Evolutionary conservation across 2,329 filamentous ascomycete species (phyloP), one percentile per base, ranked within the genome.

Genomic region (Pleurostoma richardsiae): DNA sequence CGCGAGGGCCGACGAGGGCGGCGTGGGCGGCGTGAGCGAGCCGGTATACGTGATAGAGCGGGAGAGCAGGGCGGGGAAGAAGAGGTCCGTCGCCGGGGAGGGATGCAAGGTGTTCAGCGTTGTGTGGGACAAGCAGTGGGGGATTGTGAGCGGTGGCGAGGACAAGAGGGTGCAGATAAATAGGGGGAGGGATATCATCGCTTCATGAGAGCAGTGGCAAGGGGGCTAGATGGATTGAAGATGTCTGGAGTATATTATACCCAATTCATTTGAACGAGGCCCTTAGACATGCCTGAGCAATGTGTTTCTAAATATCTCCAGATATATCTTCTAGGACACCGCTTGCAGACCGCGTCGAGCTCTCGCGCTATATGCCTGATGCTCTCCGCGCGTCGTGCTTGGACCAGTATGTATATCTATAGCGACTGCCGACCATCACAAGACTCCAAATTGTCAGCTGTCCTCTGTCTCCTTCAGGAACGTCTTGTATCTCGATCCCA

Each of bases 131-230:
- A 74, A 77, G 63, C 80, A 83, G 5, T 82, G 95, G 61, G 95
- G 94, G 1, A 92, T 99, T 62, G 86, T 96, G 40, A 95, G 88
- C 59, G 90, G 76, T 40, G 90, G 92, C 11, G 91, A 97, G 76
- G 94, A 99, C 63, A 96, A 94, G 72, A 84, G 82, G 71, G 84
- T 99, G 58, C 94, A 99, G 73, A 83, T 99, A 50, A 96, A 99
- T 67, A 77, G 79, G 55, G 84, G 82, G 19, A 75, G 79, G 52
- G 77, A 73, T 48, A 54, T 80, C 40, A 59, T 79, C 40, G 59
- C 63, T 31, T 59, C 61, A 60, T 70, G 54, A 53, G 19, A 40
- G 39, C 5, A 19, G 19, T 19, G 19, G 19, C 19, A 19, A 19
- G 19, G 19, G 19, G 19, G 19, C 19, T 19, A 19, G 19, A 19